phyloP scores from a whole-genome alignment of 352 stramenopile species.

The Plasmopara muralis region DNA sequence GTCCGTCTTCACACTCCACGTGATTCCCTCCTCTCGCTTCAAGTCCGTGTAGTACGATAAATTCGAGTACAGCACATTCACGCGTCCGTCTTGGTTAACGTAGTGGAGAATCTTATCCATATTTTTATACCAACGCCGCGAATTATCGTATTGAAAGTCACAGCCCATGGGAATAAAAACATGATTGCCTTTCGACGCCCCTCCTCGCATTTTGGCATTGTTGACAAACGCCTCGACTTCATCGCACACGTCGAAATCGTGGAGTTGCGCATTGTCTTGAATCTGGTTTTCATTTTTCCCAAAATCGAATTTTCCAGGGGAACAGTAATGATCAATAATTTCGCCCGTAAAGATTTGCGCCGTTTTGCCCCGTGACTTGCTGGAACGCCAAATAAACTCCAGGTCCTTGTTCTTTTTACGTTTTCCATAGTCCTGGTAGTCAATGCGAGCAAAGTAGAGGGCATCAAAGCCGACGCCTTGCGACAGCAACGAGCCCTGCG shows the following conservation, averaged over 20 bases:
- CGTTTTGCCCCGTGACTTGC: constrained; percentile 74
- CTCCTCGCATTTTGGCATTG: constrained; percentile 57
- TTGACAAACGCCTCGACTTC: constrained; percentile 84
- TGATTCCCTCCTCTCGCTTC: constrained; percentile 80
- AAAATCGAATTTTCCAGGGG: constrained; percentile 72
- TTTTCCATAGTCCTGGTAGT: constrained; percentile 94
- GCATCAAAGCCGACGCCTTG: constrained; percentile 92
- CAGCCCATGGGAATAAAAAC: constrained; percentile 89
- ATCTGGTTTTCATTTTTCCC: constrained; percentile 63
- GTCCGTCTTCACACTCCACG: constrained; percentile 88
- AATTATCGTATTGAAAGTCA: constrained; percentile 93
- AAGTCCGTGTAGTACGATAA: constrained; percentile 92
- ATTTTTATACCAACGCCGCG: constrained; percentile 89
- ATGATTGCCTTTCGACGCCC: constrained; percentile 71
- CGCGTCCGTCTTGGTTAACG: constrained; percentile 83
- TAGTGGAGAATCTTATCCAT: constrained; percentile 96
- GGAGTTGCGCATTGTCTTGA: constrained; percentile 79
- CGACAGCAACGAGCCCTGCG: constrained; percentile 89
- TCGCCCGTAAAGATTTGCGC: constrained; percentile 84
- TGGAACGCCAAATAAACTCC: constrained; percentile 95
- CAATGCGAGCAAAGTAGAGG: constrained; percentile 96
- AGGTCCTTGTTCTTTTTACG: constrained; percentile 82
- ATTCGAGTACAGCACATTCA: constrained; percentile 97
- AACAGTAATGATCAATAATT: constrained; percentile 79
- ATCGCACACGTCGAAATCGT: constrained; percentile 86